phyloP scores from a whole-genome alignment of 345 rosid species.

The Aegle marmelos region DNA sequence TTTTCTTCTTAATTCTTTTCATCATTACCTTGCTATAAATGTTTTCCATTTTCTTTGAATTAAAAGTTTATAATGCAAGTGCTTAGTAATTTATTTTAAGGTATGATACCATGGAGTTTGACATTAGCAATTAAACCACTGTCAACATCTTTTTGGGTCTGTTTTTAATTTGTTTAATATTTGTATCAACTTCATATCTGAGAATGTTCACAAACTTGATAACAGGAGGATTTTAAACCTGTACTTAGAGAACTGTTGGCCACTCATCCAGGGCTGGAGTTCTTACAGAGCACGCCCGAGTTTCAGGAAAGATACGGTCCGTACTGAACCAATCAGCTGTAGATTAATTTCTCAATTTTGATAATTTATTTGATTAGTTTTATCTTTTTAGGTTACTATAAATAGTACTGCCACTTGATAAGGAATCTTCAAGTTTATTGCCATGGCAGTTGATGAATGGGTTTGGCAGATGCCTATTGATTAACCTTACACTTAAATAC shows the following conservation, averaged over 20 bases:
- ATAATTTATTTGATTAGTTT: background rate
- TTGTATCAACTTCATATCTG: conserved; percentile 1
- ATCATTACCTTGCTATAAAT: background rate
- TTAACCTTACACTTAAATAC: background rate
- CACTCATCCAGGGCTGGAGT: conserved; percentile 96
- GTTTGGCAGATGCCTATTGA: background rate
- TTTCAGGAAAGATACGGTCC: conserved; percentile 99
- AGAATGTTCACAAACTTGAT: conserved; percentile 10
- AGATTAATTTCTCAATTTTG: background rate
- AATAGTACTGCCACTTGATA: background rate
- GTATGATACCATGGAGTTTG: background rate
- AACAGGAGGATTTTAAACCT: conserved; percentile 88
- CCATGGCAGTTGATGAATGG: background rate
- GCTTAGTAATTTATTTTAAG: background rate
- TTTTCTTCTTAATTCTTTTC: background rate
- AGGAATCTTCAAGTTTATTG: background rate
- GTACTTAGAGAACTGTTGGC: conserved; percentile 84
- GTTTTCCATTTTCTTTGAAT: background rate
- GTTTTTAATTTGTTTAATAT: background rate
- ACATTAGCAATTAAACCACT: background rate
- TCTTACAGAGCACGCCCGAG: conserved; percentile 95
- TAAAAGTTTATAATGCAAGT: background rate
- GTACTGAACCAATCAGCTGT: conserved; percentile 28
- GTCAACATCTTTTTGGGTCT: background rate
- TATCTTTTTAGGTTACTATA: background rate